phyloP scores from a whole-genome alignment of 768 basidiomycete genomes.

The Paxillus ammoniavirescens region DNA sequence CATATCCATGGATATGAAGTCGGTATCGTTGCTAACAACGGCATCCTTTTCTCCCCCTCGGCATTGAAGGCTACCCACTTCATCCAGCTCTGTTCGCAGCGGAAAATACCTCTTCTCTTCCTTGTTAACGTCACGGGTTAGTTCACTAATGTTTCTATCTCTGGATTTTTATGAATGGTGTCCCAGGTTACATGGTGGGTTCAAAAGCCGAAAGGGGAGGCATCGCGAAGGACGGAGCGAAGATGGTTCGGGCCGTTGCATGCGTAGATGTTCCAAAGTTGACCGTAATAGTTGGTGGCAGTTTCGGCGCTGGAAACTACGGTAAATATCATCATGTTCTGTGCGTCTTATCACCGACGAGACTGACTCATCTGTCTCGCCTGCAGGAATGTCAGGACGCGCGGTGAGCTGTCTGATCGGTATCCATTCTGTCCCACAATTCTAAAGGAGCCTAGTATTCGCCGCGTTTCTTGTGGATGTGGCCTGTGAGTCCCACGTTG shows the following conservation, averaged over 20 bases:
- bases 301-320: slow-evolving; percentile 94
- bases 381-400: slow-evolving; percentile 84
- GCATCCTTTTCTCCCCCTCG: slow-evolving; percentile 91
- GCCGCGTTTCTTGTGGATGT: slow-evolving; percentile 96
- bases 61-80: slow-evolving; percentile 95
- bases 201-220: slow-evolving; percentile 93
- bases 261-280: slow-evolving; percentile 94
- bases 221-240: slow-evolving; percentile 92
- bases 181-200: slow-evolving; percentile 89
- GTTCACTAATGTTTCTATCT: slow-evolving; percentile 1
- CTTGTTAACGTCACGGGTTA: slow-evolving; percentile 91
- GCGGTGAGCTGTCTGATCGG: slow-evolving; percentile 56
- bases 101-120: slow-evolving; percentile 86
- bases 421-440: background rate
- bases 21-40: slow-evolving; percentile 92
- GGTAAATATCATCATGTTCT: slow-evolving; percentile 41
- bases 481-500: slow-evolving; percentile 66
- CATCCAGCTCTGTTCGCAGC: slow-evolving; percentile 90
- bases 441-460: slow-evolving; percentile 59
- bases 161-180: slow-evolving; percentile 5
- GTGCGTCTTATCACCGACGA: slow-evolving; percentile 4
- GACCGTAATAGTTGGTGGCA: slow-evolving; percentile 90
- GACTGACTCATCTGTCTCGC: slow-evolving; percentile 9
- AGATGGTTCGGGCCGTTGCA: slow-evolving; percentile 95
- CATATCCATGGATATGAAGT: slow-evolving; percentile 87